Conservation (phyloP, 441 rosid genomes). For the Caryocar brasiliense region DNA sequence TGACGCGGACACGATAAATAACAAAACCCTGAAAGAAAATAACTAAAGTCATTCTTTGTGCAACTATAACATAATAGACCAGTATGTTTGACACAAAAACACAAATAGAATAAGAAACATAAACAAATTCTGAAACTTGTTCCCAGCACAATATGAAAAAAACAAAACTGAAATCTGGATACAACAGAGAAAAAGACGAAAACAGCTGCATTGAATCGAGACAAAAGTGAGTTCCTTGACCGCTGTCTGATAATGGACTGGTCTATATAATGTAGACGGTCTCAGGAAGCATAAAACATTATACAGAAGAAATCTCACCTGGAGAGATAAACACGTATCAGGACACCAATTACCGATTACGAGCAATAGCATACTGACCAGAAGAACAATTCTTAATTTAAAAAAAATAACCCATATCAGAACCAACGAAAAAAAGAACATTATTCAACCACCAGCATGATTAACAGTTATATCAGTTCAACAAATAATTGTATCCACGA, state of each 20-base stretch:
- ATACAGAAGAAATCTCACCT: constrained; percentile 7
- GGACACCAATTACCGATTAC: constrained; percentile 33
- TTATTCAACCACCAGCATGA: too few relatives aligned
- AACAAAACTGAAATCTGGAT: too few relatives aligned
- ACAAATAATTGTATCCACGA: too few relatives aligned
- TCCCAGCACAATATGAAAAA: neutral
- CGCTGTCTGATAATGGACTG: constrained; percentile 30
- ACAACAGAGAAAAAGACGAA: neutral
- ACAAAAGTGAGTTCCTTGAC: constrained; percentile 37
- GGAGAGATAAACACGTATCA: constrained; percentile 14
- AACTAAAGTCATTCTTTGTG: neutral
- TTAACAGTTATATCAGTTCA: too few relatives aligned
- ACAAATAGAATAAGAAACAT: neutral
- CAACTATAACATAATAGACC: too few relatives aligned
- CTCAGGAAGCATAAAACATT: constrained; percentile 38
- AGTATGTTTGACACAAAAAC: too few relatives aligned
- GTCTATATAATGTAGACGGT: constrained; percentile 27
- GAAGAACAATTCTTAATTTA: neutral
- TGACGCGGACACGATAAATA: constrained; percentile 79
- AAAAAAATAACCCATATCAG: neutral
- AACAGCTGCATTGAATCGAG: constrained; percentile 20
- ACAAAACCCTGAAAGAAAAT: constrained; percentile 58
- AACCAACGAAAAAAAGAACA: neutral
- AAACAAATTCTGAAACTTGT: too few relatives aligned
- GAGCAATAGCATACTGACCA: neutral